These are phyloP conservation scores for Pyricularia pennisetigena DNA, from an alignment of 2,329 filamentous ascomycete genomes.

Conservation along the genomic window DNA sequence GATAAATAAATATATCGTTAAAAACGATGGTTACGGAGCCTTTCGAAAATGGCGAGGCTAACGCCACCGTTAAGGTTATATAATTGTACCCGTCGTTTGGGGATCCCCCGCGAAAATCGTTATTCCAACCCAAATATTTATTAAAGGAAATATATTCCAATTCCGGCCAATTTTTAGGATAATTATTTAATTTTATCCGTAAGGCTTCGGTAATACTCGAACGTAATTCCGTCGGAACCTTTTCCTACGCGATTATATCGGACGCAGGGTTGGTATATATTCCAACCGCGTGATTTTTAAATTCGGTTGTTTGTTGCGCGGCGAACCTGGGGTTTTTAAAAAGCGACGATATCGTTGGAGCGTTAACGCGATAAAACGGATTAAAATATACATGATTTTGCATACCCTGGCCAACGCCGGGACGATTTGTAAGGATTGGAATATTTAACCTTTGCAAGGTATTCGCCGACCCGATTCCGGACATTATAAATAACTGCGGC, in stretches of 20 bases:
- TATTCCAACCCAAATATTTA: too few relatives aligned
- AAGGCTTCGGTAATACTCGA: neutral
- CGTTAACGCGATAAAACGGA: slow-evolving; percentile 8
- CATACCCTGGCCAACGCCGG: slow-evolving; percentile 27
- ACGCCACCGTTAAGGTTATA: too few relatives aligned
- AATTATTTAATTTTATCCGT: too few relatives aligned
- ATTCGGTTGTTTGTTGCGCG: neutral
- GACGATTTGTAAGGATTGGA: slow-evolving; percentile 23
- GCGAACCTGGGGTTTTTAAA: slow-evolving; percentile 7
- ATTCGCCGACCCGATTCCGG: slow-evolving; percentile 31
- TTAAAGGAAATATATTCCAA: too few relatives aligned
- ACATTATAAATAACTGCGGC: slow-evolving; percentile 32
- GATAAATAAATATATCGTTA: too few relatives aligned
- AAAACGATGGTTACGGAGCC: neutral
- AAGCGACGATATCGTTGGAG: slow-evolving; percentile 9
- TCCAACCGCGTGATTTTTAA: slow-evolving; percentile 7
- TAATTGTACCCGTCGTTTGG: too few relatives aligned
- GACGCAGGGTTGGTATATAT: slow-evolving; percentile 12
- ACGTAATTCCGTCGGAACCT: slow-evolving; percentile 7
- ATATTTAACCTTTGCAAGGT: slow-evolving; percentile 28
- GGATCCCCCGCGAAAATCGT: too few relatives aligned
- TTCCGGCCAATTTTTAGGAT: too few relatives aligned
- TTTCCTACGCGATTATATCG: slow-evolving; percentile 15
- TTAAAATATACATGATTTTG: slow-evolving; percentile 21
- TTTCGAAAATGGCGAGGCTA: too few relatives aligned